Base-by-base conservation (phyloP, 1,284 basidiomycete species). In the Gomphus bonarii region DNA sequence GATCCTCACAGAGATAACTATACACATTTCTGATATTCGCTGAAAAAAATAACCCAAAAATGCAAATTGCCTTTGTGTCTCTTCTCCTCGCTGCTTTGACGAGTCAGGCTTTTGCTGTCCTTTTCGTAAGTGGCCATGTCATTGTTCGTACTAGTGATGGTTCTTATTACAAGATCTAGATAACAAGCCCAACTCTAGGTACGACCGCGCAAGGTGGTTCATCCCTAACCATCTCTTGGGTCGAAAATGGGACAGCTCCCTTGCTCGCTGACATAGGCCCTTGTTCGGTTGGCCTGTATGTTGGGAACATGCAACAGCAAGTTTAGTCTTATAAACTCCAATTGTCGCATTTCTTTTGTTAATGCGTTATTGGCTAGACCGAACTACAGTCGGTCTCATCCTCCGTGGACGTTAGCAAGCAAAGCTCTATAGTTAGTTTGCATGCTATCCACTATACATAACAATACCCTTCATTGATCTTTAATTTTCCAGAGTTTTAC, bases 231-330 rank as follows among this genome's bases (percentile, higher is more conserved):
- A 69, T 94, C 60, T 69, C 65, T 50, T 94, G 91, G 91, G 69
- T 79, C 60, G 88, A 92, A 60, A 75, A 82, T 62, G 78, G 78
- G 56, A 60, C 60, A 0, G 35, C 74, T 0, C 85, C 89, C 6
- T 64, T 72, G 28, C 76, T 91, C 40, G 62, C 69, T 20, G 63
- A 74, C 1, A 86, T 88, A 59, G 89, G 90, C 14, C 64, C 68
- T 31, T 74, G 80, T 42, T 75, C 72, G 44, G 73, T 92, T 59
- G 82, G 79, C 55, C 76, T 95, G 67, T 92, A 83, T 66, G 80
- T 75, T 59, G 87, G 86, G 30, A 85, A 78, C 65, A 68, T 72
- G 38, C 68, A 65, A 18, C 71, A 79, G 61, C 87, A 89, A 78
- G 85, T 85, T 40, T 52, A 35, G 68, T 64, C 10, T 6, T 10